Evolutionary conservation across 805 yeast genomes (phyloP), one percentile per base, ranked within the genome.

Genomic region (Scheffersomyces lignosus): DNA sequence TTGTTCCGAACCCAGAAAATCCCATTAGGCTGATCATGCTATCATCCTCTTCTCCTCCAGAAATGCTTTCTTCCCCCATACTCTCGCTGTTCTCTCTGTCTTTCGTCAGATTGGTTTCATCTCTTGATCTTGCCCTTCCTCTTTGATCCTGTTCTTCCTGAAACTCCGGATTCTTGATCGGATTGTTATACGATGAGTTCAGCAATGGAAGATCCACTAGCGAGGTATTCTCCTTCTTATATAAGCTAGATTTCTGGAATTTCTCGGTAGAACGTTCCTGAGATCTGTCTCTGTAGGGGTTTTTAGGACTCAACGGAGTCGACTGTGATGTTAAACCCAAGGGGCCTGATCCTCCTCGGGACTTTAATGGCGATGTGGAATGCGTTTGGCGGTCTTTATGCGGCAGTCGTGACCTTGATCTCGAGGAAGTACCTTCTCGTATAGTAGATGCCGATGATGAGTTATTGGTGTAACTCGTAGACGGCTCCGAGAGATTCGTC

Each of bases 1-100:
- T 78, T 1, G 77, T 51, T 1, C 66, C 71, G 53, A 80, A 78
- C 1, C 75, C 73, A 2, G 69, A 62, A 48, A 80, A 79, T 4
- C 87, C 87, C 82, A 80, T 78, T 33, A 78, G 36, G 36, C 65
- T 56, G 44, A 64, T 56, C 70, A 75, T 60, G 20, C 59, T 58
- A 3, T 51, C 54, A 2, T 39, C 40, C 24, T 54, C 51, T 15
- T 47, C 45, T 64, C 2, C 52, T 65, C 34, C 57, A 22, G 35
- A 36, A 10, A 38, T 32, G 18, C 37, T 29, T 25, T 37, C n/a
- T 18, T 38, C 35, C 25, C 20, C 33, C 36, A 31, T 20, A 31
- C 9, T 12, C 29, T 42, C 15, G 33, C 33, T 20, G 16, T 37
- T 31, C 20, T 27, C 22, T 27, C 33, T 34, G 14, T 25, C 27